Conservation (phyloP, 768 basidiomycete species). For the Punctularia strigosozonata region DNA sequence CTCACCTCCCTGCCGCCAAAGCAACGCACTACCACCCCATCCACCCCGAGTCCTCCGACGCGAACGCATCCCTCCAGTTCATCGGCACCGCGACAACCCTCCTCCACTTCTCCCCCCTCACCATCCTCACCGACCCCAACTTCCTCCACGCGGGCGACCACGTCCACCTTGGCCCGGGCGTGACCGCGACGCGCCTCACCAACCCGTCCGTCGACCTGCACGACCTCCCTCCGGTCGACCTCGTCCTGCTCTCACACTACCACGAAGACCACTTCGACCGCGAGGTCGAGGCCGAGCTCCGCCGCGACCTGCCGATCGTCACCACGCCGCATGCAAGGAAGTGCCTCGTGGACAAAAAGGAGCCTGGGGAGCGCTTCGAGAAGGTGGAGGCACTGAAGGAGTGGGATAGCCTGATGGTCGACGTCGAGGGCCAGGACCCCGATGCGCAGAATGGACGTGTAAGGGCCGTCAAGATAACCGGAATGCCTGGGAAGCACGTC, state of each 20-base stretch:
- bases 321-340: slow-evolving; percentile 17
- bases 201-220: slow-evolving; percentile 18
- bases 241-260: slow-evolving; percentile 18
- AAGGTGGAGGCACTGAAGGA: slow-evolving; percentile 4
- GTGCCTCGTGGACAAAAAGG: slow-evolving; percentile 12
- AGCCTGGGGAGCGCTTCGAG: slow-evolving; percentile 1
- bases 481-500: slow-evolving; percentile 20
- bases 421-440: neutral
- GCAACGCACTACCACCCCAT: too few relatives aligned
- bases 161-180: slow-evolving; percentile 18
- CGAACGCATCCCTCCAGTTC: neutral
- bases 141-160: slow-evolving; percentile 17
- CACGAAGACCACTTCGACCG: slow-evolving; percentile 22
- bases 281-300: slow-evolving; percentile 17
- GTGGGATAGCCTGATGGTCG: neutral
- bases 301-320: slow-evolving; percentile 21
- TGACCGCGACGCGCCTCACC: slow-evolving; percentile 16
- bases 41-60: neutral
- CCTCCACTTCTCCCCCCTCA: slow-evolving; percentile 10
- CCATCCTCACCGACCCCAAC: slow-evolving; percentile 18
- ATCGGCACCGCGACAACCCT: slow-evolving; percentile 15
- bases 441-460: too few relatives aligned
- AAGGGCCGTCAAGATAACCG: slow-evolving; percentile 13
- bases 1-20: too few relatives aligned
- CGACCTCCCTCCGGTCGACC: slow-evolving; percentile 19